Evolutionary conservation across 768 basidiomycete genomes (phyloP).

Genomic region (Rhizopogon salebrosus): DNA sequence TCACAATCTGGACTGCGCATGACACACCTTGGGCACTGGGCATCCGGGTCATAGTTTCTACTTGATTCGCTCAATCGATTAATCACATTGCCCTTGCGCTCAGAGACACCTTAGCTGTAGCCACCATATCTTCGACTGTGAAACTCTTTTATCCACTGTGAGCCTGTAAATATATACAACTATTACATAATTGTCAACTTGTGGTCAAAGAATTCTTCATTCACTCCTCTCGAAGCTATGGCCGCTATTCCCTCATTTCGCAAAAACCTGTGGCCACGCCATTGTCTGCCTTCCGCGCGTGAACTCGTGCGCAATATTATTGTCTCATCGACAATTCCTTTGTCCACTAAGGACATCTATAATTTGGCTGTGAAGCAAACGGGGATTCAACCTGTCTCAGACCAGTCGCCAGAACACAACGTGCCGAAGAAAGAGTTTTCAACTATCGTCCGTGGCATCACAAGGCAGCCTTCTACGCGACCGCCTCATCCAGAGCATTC

Average conservation of each 20-base stretch:
- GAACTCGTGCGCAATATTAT: slow-evolving; percentile 17
- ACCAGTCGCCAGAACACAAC: background rate
- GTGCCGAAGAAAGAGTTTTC: background rate
- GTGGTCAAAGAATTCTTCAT: too few relatives aligned
- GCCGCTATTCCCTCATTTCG: background rate
- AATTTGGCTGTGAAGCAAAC: slow-evolving; percentile 12
- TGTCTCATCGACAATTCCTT: slow-evolving; percentile 14
- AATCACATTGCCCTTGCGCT: too few relatives aligned
- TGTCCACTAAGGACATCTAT: slow-evolving; percentile 25
- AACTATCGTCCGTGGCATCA: background rate
- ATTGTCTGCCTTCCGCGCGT: background rate
- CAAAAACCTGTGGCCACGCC: background rate
- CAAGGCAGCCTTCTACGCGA: slow-evolving; percentile 5
- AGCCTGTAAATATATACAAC: too few relatives aligned
- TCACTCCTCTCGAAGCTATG: background rate
- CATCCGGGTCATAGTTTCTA: too few relatives aligned
- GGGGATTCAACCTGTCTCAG: background rate
- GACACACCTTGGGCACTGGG: background rate
- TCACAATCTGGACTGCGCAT: background rate
- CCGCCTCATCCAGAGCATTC: slow-evolving; percentile 42
- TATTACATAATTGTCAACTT: too few relatives aligned
- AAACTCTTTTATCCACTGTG: too few relatives aligned
- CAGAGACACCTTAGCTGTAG: too few relatives aligned
- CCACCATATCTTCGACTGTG: too few relatives aligned
- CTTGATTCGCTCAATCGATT: too few relatives aligned